These are phyloP conservation scores for Cladosporium sp. DNA, from an alignment of 2,329 filamentous ascomycete species.

Conservation along the genomic window DNA sequence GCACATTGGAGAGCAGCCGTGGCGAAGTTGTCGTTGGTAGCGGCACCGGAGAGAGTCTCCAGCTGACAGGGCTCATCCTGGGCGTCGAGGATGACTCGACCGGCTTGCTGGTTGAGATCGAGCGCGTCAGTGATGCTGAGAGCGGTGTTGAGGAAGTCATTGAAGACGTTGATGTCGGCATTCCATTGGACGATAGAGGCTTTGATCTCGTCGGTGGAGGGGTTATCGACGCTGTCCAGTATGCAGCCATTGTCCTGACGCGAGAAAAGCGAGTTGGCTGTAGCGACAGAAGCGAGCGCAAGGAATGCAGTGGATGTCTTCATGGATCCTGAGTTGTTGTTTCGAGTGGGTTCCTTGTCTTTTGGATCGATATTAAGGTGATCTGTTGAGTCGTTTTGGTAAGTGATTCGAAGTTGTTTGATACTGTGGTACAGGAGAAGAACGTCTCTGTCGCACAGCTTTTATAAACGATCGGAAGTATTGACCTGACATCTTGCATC, in stretches of 20 bases:
- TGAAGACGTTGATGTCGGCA: not conserved
- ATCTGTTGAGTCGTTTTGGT: not conserved
- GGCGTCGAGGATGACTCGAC: not conserved
- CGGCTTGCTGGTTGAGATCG: not conserved
- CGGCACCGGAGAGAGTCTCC: not conserved
- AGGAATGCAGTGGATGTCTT: not conserved
- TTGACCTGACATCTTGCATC: not conserved
- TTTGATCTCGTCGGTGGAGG: not conserved
- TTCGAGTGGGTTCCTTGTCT: not conserved
- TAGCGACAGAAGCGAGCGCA: not conserved
- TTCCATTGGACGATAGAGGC: not conserved
- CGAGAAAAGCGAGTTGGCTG: not conserved
- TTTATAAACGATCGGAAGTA: not conserved
- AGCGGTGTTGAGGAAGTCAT: not conserved
- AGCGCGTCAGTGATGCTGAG: not conserved
- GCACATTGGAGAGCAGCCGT: not conserved
- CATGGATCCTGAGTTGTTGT: not conserved
- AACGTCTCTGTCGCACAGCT: not conserved
- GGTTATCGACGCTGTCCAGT: not conserved
- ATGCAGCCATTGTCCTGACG: not conserved
- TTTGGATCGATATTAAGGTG: not conserved
- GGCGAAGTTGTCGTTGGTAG: not conserved
- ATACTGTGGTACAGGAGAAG: not conserved
- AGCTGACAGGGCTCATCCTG: not conserved
- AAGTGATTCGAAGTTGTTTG: not conserved